phyloP scores from a whole-genome alignment of 2,329 filamentous ascomycete species.

The Penicillium sp. region DNA sequence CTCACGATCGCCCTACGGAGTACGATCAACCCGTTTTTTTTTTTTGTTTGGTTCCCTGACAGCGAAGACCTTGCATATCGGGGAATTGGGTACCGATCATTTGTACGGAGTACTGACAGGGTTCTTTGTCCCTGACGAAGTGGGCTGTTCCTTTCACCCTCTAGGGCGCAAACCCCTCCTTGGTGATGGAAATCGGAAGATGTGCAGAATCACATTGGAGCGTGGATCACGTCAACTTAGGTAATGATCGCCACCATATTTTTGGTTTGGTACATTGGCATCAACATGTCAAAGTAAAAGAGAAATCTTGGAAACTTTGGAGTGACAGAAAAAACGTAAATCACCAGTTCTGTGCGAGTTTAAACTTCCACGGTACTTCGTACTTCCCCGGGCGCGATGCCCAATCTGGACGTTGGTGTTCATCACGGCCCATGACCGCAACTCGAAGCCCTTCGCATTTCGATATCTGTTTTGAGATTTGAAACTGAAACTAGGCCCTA shows the following conservation, averaged over 20 bases:
- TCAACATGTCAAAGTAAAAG: not conserved
- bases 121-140: not conserved
- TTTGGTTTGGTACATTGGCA: not conserved
- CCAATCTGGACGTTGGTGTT: constrained; percentile 8
- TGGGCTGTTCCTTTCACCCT: not conserved
- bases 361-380: constrained; percentile 6
- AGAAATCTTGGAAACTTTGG: not conserved
- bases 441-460: constrained; percentile 2
- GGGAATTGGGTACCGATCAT: not conserved
- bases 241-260: not conserved
- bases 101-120: not conserved
- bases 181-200: not conserved
- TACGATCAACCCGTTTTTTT: not conserved
- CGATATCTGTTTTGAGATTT: not conserved
- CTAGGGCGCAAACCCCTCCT: not conserved
- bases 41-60: not conserved
- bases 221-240: not conserved
- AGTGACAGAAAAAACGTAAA: too few relatives aligned
- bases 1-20: not conserved
- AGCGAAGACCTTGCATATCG: constrained; percentile 14
- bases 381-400: constrained; percentile 15
- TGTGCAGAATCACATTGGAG: constrained; percentile 10
- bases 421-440: not conserved
- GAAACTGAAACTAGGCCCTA: not conserved
- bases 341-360: not conserved